phyloP scores from a whole-genome alignment of 495 filamentous ascomycete species.

The Penicillium antarcticum region DNA sequence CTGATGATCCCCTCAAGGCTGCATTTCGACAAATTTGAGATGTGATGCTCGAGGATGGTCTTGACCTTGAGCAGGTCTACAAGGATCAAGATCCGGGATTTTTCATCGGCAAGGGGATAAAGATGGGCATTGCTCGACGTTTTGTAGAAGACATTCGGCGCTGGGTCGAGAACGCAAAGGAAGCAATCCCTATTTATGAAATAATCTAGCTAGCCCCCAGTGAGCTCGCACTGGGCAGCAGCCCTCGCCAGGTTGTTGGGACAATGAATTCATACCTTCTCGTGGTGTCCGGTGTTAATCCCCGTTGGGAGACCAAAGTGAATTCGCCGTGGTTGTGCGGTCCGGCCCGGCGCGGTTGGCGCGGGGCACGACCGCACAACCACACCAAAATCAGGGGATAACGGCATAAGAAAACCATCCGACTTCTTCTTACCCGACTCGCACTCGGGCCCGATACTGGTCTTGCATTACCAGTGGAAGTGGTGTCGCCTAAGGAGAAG shows the following conservation, averaged over 20 bases:
- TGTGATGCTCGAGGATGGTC: conserved; percentile 12
- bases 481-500: too few relatives aligned
- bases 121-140: conserved; percentile 20
- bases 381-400: conserved; percentile 14
- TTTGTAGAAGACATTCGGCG: conserved; percentile 26
- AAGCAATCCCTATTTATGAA: conserved; percentile 7
- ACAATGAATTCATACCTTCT: too few relatives aligned
- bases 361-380: conserved; percentile 3
- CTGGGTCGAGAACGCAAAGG: conserved; percentile 21
- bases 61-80: conserved; percentile 23
- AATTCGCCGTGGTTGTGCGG: too few relatives aligned
- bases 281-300: too few relatives aligned
- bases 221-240: too few relatives aligned
- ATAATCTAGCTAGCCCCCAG: conserved; percentile 6
- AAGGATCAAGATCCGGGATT: conserved; percentile 25
- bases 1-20: conserved; percentile 11
- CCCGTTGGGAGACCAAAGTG: too few relatives aligned
- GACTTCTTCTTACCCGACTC: conserved; percentile 14
- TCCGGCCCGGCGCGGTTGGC: neutral
- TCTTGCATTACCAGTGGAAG: too few relatives aligned
- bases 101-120: conserved; percentile 24
- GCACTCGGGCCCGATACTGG: conserved; percentile 11
- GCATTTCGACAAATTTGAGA: conserved; percentile 17
- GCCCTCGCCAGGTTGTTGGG: too few relatives aligned
- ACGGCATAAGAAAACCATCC: conserved; percentile 7